phyloP scores from a whole-genome alignment of 495 filamentous ascomycete genomes.

The Aspergillus leporis region DNA sequence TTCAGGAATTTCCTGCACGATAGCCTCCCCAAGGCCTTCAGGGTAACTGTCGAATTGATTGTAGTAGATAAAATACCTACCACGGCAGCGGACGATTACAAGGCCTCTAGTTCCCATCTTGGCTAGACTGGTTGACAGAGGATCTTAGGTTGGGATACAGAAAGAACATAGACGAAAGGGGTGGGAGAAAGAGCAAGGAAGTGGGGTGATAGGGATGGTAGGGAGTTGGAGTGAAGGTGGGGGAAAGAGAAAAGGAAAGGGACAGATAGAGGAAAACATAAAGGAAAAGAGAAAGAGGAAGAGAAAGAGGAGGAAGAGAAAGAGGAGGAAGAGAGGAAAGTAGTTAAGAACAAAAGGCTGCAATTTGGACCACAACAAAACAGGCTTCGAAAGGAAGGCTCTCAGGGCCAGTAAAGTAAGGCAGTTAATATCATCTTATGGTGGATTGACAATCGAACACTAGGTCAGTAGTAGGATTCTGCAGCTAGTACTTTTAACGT shows the following conservation, averaged over 20 bases:
- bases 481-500: too few species aligned
- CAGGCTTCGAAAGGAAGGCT: too few species aligned
- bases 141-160: background rate
- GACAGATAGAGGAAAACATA: background rate
- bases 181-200: background rate
- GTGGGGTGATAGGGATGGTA: background rate
- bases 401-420: too few species aligned
- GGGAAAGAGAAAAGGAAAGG: background rate
- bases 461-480: too few species aligned
- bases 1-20: constrained; percentile 27
- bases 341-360: too few species aligned
- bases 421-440: too few species aligned
- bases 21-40: constrained; percentile 22
- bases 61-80: constrained; percentile 32
- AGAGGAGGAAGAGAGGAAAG: too few species aligned
- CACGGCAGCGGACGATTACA: constrained; percentile 25
- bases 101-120: constrained; percentile 30
- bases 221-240: background rate
- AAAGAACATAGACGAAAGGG: background rate
- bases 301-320: too few species aligned
- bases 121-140: background rate
- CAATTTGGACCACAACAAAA: too few species aligned
- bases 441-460: too few species aligned
- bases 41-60: constrained; percentile 35
- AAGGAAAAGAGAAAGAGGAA: background rate